These are phyloP conservation scores for Bremia lactucae DNA, from an alignment of 352 stramenopile genomes.

Conservation along the genomic window DNA sequence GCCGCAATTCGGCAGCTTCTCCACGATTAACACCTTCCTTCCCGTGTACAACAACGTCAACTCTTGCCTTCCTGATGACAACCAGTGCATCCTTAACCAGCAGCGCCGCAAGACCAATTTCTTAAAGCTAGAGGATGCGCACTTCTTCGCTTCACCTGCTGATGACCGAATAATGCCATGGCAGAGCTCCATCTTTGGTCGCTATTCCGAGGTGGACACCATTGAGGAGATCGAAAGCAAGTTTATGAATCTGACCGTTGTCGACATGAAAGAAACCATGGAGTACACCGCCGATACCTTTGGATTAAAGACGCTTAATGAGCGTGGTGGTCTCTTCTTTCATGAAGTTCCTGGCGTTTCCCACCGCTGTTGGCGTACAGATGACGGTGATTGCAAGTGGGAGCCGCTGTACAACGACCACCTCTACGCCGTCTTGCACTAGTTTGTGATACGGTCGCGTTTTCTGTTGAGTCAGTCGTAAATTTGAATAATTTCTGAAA, in stretches of 20 bases:
- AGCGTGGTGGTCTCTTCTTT: slow-evolving; percentile 23
- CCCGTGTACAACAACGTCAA: slow-evolving; percentile 31
- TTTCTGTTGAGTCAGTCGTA: too few species aligned
- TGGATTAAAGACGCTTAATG: slow-evolving; percentile 23
- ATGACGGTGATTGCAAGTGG: slow-evolving; percentile 28
- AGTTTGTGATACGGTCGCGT: too few species aligned
- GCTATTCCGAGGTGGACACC: slow-evolving; percentile 26
- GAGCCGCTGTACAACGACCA: slow-evolving; percentile 27
- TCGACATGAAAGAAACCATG: slow-evolving; percentile 19
- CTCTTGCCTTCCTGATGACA: slow-evolving; percentile 3
- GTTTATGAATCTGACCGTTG: slow-evolving; percentile 22
- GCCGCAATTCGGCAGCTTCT: slow-evolving; percentile 17
- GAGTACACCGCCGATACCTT: slow-evolving; percentile 30
- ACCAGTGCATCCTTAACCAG: slow-evolving; percentile 17
- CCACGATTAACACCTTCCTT: slow-evolving; percentile 21
- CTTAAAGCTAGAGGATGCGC: slow-evolving; percentile 20
- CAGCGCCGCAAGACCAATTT: slow-evolving; percentile 29
- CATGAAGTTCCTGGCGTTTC: slow-evolving; percentile 12
- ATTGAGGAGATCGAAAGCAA: slow-evolving; percentile 4
- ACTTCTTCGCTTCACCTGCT: slow-evolving; percentile 31
- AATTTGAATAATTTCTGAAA: too few species aligned
- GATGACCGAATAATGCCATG: slow-evolving; percentile 33
- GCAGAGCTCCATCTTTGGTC: slow-evolving; percentile 29
- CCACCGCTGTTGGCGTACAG: slow-evolving; percentile 25
- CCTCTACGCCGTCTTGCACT: too few species aligned